phyloP scores from a whole-genome alignment of 192 early-diverging fungal genomes.

The Coemansia brasiliensis region DNA sequence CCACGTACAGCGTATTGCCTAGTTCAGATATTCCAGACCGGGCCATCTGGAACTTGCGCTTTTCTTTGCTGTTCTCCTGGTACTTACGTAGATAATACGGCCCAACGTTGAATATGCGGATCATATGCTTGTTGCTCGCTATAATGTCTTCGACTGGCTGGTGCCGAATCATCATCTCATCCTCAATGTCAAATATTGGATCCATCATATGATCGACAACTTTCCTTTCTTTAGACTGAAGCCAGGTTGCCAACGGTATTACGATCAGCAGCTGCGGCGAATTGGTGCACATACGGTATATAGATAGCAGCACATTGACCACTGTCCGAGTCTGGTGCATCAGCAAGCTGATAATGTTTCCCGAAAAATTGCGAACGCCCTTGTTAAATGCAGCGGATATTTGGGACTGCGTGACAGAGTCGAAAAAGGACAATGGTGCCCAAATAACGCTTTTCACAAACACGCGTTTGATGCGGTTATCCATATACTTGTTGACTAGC shows the following conservation, averaged over 20 bases:
- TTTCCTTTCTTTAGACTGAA: not conserved
- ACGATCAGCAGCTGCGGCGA: slow-evolving; percentile 25
- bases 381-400: slow-evolving; percentile 19
- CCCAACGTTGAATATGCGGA: slow-evolving; percentile 63
- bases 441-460: slow-evolving; percentile 29
- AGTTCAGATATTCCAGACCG: slow-evolving; percentile 63
- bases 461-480: slow-evolving; percentile 11
- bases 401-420: slow-evolving; percentile 19
- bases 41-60: slow-evolving; percentile 57
- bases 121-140: slow-evolving; percentile 61
- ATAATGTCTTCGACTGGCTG: slow-evolving; percentile 9
- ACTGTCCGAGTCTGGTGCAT: slow-evolving; percentile 11
- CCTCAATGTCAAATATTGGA: slow-evolving; percentile 7
- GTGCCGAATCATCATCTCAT: not conserved
- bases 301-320: slow-evolving; percentile 13
- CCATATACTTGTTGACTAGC: slow-evolving; percentile 12
- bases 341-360: slow-evolving; percentile 11
- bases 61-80: slow-evolving; percentile 57
- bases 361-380: slow-evolving; percentile 9
- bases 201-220: slow-evolving; percentile 1
- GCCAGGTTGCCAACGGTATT: slow-evolving; percentile 19
- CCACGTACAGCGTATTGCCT: slow-evolving; percentile 48
- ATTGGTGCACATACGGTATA: slow-evolving; percentile 18
- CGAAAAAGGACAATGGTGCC: slow-evolving; percentile 42
- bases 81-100: slow-evolving; percentile 58